Base-by-base conservation (phyloP, 225 moss, liverwort and hornwort species). In the Physcomitrium patens region DNA sequence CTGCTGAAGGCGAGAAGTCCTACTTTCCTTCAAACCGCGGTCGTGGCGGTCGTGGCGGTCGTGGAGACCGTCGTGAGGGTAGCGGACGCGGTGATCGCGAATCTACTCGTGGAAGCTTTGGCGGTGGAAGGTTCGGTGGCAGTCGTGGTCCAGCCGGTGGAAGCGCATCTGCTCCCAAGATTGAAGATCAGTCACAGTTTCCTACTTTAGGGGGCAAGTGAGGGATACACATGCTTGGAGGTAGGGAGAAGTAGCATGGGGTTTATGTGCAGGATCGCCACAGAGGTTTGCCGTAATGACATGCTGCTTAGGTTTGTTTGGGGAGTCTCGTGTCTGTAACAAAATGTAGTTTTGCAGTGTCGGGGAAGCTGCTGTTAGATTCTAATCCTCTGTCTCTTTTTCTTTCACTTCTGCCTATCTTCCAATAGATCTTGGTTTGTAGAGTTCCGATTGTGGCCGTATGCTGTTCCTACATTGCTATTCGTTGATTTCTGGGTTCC, bases 1-100 rank as follows among this genome's bases (percentile, higher is more conserved):
- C 97, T 0, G 87, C 85, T 0, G 97, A 94, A 9, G 97, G 97
- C 3, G 94, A 93, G 65, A 91, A 82, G 65, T 92, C 80, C 45
- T 90, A 91, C 28, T 90, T 90, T 31, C 76, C 86, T 60, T 73
- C 91, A 10, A 80, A 31, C 28, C 92, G 97, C 3, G 91, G 70
- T 37, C 90, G 87, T 8, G 86, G 91, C 10, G 83, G 73, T 0
- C 79, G 90, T 1, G n/a, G 70, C 47, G 68, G 52, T 9, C 80
- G 79, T 15, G 71, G 76, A 10, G 61, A 71, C 8, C 77, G 84
- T 0, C 59, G 67, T 0, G 72, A 67, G 7, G 70, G 89, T 10
- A n/a, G 58, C 51, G 65, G 47, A 6, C 81, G 79, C 10, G 79
- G 72, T 12, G 74, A 63, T 0, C 77, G 90, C 10, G 48, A 68